A percentile compares a stretch with the other conserved stretches of the same genome.
Conservation (phyloP, 2,329 filamentous ascomycete species). For the Tolypocladium ophioglossoides region DNA sequence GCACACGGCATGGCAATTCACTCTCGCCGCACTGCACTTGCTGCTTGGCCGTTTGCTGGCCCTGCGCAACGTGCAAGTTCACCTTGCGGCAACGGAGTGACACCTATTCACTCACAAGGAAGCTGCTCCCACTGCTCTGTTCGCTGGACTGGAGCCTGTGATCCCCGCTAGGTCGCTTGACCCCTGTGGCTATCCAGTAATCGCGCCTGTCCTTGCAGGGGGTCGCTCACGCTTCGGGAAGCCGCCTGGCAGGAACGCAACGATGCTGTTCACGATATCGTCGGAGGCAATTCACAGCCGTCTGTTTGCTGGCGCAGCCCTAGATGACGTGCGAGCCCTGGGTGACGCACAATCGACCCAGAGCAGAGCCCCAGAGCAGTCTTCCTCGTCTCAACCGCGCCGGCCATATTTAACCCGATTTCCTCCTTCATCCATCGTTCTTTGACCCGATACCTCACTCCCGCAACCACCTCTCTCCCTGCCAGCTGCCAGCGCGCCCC, state of each 20-base stretch:
- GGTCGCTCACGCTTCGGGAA: neutral
- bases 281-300: neutral
- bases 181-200: neutral
- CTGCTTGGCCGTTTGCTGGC: neutral
- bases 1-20: neutral
- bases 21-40: neutral
- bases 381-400: neutral
- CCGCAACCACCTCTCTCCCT: neutral
- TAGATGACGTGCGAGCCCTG: neutral
- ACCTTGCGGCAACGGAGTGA: neutral
- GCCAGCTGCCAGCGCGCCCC: neutral
- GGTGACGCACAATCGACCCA: neutral
- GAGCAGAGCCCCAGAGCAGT: neutral
- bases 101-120: neutral
- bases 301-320: neutral
- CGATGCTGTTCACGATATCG: neutral
- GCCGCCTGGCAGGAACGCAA: neutral
- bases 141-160: neutral
- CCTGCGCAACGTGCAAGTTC: neutral
- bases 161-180: neutral
- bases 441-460: no score
- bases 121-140: neutral
- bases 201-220: neutral
- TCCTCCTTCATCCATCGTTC: neutral
- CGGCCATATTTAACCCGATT: neutral